phyloP scores from a whole-genome alignment of 495 filamentous ascomycete genomes.

The Daldinia vernicosa region DNA sequence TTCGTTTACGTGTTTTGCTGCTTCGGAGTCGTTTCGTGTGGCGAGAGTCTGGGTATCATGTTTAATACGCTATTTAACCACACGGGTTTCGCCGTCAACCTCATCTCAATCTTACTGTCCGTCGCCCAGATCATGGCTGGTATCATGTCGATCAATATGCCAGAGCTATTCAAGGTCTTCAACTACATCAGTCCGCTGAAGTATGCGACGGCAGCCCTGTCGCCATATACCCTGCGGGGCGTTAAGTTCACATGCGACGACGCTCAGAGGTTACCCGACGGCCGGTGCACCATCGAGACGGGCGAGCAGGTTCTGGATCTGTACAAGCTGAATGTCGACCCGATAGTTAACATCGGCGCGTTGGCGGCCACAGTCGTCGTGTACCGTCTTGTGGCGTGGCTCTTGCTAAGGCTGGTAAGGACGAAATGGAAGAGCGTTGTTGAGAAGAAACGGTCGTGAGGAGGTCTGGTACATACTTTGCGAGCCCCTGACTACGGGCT shows the following conservation, averaged over 20 bases:
- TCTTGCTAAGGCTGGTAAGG: conserved; percentile 61
- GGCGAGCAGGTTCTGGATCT: conserved; percentile 70
- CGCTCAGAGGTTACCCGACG: conserved; percentile 62
- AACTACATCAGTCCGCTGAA: conserved; percentile 77
- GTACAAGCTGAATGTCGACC: conserved; percentile 68
- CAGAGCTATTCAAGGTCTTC: conserved; percentile 68
- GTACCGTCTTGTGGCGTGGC: conserved; percentile 72
- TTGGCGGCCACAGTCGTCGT: conserved; percentile 66
- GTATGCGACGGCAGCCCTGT: conserved; percentile 70
- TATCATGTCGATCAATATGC: conserved; percentile 72
- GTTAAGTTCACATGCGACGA: conserved; percentile 68
- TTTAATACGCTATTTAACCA: conserved; percentile 79
- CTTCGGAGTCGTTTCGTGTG: conserved; percentile 76
- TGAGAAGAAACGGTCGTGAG: conserved; percentile 31
- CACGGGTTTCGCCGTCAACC: conserved; percentile 76
- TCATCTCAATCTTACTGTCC: conserved; percentile 69
- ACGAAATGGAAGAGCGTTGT: conserved; percentile 48
- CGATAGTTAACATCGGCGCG: conserved; percentile 65
- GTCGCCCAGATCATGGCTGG: conserved; percentile 74
- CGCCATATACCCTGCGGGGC: conserved; percentile 64
- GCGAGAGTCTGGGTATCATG: conserved; percentile 79
- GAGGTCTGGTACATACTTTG: neutral
- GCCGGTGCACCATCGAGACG: conserved; percentile 66
- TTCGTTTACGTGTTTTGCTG: conserved; percentile 72
- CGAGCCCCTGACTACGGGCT: neutral